These are phyloP conservation scores for Phytophthora palmivora DNA, from an alignment of 352 stramenopile genomes.

Conservation along the genomic window DNA sequence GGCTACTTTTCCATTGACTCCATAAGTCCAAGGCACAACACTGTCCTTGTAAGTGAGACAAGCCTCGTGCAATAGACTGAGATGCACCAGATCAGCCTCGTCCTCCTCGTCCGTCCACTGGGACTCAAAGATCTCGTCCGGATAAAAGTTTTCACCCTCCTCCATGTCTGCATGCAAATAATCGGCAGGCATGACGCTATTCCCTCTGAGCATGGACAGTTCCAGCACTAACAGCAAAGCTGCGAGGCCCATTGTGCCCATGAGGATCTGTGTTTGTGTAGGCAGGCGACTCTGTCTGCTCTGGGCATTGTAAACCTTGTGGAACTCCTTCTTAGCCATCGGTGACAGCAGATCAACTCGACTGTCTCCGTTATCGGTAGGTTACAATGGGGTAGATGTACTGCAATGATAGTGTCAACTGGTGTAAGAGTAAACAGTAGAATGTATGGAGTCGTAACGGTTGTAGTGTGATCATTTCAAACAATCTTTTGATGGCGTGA, in stretches of 20 bases:
- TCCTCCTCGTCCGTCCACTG: constrained; percentile 41
- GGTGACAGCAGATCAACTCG: background rate
- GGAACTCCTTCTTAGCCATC: constrained; percentile 48
- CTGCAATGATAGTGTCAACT: constrained; percentile 7
- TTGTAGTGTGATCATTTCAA: background rate
- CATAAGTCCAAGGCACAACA: constrained; percentile 57
- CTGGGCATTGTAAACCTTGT: constrained; percentile 44
- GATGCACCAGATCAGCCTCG: constrained; percentile 49
- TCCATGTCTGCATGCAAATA: constrained; percentile 32
- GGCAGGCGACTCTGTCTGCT: constrained; percentile 25
- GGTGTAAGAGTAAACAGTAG: background rate
- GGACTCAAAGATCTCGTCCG: constrained; percentile 49
- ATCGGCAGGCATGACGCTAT: constrained; percentile 13
- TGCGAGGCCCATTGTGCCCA: constrained; percentile 30
- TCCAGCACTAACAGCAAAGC: constrained; percentile 33
- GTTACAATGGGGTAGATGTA: no score
- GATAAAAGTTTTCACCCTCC: constrained; percentile 52
- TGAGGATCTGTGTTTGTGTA: constrained; percentile 34
- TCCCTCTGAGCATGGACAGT: constrained; percentile 26
- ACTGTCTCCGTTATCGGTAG: background rate
- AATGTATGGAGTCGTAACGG: background rate
- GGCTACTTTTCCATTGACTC: constrained; percentile 18
- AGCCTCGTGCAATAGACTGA: constrained; percentile 58
- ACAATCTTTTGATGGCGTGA: background rate
- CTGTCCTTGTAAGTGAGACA: constrained; percentile 54